phyloP scores from a whole-genome alignment of 2,329 filamentous ascomycete genomes.

The Microdochium paspali region DNA sequence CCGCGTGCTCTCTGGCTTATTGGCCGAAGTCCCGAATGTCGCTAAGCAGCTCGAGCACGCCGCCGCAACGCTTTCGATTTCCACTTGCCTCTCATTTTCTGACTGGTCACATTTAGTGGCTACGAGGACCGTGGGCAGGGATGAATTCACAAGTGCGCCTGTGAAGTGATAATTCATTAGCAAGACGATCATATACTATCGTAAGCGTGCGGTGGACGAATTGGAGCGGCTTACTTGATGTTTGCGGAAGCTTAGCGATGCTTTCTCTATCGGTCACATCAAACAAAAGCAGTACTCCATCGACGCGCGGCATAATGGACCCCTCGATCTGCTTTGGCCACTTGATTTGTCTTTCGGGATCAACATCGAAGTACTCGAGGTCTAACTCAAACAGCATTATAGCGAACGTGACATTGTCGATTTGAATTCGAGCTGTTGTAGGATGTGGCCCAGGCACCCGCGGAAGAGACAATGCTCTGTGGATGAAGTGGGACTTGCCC shows the following conservation, averaged over 20 bases:
- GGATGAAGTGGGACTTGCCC: conserved; percentile 60
- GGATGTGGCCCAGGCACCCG: conserved; percentile 42
- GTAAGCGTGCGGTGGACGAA: too few relatives aligned
- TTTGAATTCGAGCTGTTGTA: conserved; percentile 45
- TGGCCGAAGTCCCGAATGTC: conserved; percentile 63
- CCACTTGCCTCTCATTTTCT: conserved; percentile 59
- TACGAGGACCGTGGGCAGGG: conserved; percentile 70
- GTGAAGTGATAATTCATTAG: conserved; percentile 6
- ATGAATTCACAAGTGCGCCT: conserved; percentile 67
- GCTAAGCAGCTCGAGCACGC: conserved; percentile 62
- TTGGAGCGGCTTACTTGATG: conserved; percentile 57
- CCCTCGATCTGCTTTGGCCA: conserved; percentile 64
- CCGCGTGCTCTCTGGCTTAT: conserved; percentile 62
- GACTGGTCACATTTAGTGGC: conserved; percentile 85
- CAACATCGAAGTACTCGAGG: conserved; percentile 54
- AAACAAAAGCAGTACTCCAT: conserved; percentile 80
- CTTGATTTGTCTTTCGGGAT: conserved; percentile 47
- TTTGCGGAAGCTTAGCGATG: conserved; percentile 63
- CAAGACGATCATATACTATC: too few relatives aligned
- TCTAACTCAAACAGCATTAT: conserved; percentile 59
- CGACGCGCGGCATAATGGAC: conserved; percentile 62
- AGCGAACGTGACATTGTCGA: conserved; percentile 47
- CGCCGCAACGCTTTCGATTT: conserved; percentile 52
- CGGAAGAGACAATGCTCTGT: conserved; percentile 48
- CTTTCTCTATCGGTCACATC: conserved; percentile 74